A percentile compares a stretch with the other conserved stretches of the same genome.
These are phyloP conservation scores for Calocybe gangraenosa DNA, from an alignment of 768 basidiomycete genomes.

Conservation along the genomic window DNA sequence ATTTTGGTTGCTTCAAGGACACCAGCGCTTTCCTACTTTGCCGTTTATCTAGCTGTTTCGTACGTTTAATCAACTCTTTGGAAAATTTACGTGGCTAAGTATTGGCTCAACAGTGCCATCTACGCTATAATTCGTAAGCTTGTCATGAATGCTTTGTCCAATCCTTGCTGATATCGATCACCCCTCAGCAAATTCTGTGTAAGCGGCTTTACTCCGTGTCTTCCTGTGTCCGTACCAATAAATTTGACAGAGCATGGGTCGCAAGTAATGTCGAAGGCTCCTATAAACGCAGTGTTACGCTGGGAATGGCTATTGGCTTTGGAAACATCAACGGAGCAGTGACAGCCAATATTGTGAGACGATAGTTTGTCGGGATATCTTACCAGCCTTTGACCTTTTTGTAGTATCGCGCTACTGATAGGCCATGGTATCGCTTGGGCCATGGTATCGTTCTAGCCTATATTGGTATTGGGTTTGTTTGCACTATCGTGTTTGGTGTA, in stretches of 20 bases:
- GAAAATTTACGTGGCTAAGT: not conserved
- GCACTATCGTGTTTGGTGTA: slow-evolving; percentile 42
- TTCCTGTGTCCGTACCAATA: slow-evolving; percentile 3
- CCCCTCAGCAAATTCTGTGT: slow-evolving; percentile 48
- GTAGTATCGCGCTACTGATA: slow-evolving; percentile 61
- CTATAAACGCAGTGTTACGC: slow-evolving; percentile 67
- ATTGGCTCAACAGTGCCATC: slow-evolving; percentile 32
- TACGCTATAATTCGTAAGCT: slow-evolving; percentile 49
- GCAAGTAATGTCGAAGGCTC: slow-evolving; percentile 70
- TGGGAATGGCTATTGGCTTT: slow-evolving; percentile 67
- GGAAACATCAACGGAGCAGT: slow-evolving; percentile 72
- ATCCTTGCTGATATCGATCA: not conserved
- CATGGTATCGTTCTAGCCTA: slow-evolving; percentile 69
- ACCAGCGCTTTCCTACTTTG: slow-evolving; percentile 68
- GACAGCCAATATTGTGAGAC: slow-evolving; percentile 58
- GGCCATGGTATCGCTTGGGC: slow-evolving; percentile 66
- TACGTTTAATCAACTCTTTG: slow-evolving; percentile 33
- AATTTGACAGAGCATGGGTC: slow-evolving; percentile 56
- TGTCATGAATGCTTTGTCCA: not conserved
- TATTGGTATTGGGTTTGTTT: slow-evolving; percentile 60
- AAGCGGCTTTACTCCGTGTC: slow-evolving; percentile 15
- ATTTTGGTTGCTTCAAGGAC: slow-evolving; percentile 59
- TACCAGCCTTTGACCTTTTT: not conserved
- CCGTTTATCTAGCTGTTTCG: slow-evolving; percentile 68
- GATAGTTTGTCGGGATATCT: not conserved